Evolutionary conservation across 768 basidiomycete species (phyloP).

Genomic region (Grammothele lineata): DNA sequence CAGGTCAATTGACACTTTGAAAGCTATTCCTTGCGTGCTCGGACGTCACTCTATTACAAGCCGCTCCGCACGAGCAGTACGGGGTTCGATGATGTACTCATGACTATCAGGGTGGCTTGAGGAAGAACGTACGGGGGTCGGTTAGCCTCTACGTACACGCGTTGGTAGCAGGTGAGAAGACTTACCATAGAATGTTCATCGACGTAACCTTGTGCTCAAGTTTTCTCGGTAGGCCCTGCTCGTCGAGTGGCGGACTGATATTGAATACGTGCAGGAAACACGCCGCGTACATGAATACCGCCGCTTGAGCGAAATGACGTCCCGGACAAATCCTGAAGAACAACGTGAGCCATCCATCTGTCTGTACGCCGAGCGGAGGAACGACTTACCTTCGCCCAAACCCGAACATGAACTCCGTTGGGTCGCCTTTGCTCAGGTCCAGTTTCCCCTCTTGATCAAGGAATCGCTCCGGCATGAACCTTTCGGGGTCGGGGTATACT

Average conservation of each 20-base stretch:
- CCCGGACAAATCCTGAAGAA: conserved; percentile 4
- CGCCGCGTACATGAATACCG: conserved; percentile 3
- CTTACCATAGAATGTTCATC: background rate
- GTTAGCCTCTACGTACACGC: too few relatives aligned
- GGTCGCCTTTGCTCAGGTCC: conserved; percentile 6
- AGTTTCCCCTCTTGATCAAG: conserved; percentile 1
- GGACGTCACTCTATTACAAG: background rate
- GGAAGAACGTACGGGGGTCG: too few relatives aligned
- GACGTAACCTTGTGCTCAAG: background rate
- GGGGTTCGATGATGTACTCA: background rate
- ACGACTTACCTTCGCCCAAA: conserved; percentile 16
- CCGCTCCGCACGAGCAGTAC: background rate
- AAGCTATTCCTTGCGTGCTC: too few relatives aligned
- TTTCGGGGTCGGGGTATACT: conserved; percentile 11
- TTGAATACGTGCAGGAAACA: conserved; percentile 6
- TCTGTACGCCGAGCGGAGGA: too few relatives aligned
- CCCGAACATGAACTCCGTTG: conserved; percentile 11
- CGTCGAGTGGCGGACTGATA: conserved; percentile 3
- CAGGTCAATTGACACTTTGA: too few relatives aligned
- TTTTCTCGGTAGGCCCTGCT: background rate
- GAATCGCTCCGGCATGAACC: conserved; percentile 11
- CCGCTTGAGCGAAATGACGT: conserved; percentile 1
- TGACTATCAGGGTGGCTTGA: background rate
- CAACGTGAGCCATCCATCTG: too few relatives aligned
- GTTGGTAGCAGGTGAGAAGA: too few relatives aligned